Evolutionary conservation across 345 rosid genomes (phyloP), one percentile per base, ranked within the genome.

Genomic region (Xanthoceras sorbifolium): DNA sequence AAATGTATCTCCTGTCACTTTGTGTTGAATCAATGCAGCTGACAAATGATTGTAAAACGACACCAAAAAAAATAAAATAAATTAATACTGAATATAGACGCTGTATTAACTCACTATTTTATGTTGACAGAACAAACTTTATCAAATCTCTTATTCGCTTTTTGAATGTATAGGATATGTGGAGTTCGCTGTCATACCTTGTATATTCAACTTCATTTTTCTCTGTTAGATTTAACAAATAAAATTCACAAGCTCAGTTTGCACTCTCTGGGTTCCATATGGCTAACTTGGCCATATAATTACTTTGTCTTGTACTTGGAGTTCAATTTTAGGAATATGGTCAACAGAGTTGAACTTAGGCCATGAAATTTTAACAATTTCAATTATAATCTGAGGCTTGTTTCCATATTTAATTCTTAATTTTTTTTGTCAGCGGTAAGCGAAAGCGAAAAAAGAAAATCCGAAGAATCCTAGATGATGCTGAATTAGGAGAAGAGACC

Each of bases 401-500:
- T 76, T 75, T 67, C 75, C 65, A 54, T 52, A 74, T 60, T 64
- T 76, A 69, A 74, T 67, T 74, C 48, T 84, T 17, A 77, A 62
- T 80, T 70, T 81, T 69, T 79, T 7, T 80, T 80, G 62, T 57
- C 73, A 90, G 94, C 64, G 77, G 86, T 57, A 93, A 84, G 94
- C 89, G 85, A 84, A 92, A 83, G 89, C 82, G 20, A 54, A 91
- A 94, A 78, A 97, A 89, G 94, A 91, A 85, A 83, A 94, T 97
- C 69, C 90, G 99, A 64, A 85, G 99, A 84, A 97, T 97, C 55
- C 84, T 97, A 76, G 99, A 97, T 81, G 99, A 97, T 85, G 86
- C 97, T 76, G 99, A 97, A 87, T 85, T 97, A 83, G 99, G 99
- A 77, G 98, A 94, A 81, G 97, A 94, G 73, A 97, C 99, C 18